phyloP scores from a whole-genome alignment of 768 basidiomycete species.

The Lanmaoa pseudosensibilis region DNA sequence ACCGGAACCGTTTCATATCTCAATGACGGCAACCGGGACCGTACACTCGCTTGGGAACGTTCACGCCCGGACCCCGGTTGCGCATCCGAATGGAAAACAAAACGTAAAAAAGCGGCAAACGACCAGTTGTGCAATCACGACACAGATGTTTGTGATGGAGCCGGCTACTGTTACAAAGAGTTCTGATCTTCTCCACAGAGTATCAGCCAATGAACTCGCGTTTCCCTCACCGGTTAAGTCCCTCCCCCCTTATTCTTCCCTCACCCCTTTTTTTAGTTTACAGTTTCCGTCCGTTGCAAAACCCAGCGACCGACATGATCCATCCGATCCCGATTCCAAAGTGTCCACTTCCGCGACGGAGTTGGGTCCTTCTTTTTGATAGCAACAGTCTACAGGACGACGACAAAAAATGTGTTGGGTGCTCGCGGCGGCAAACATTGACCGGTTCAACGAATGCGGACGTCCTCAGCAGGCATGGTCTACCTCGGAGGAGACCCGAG shows the following conservation, averaged over 20 bases:
- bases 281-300: not conserved
- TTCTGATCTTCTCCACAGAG: not conserved
- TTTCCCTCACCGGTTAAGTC: not conserved
- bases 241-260: not conserved
- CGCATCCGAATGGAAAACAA: not conserved
- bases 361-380: not conserved
- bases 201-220: not conserved
- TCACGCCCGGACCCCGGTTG: not conserved
- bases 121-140: not conserved
- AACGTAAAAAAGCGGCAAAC: not conserved
- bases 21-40: constrained; percentile 10
- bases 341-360: not conserved
- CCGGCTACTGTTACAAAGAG: not conserved
- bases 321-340: not conserved
- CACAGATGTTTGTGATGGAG: not conserved
- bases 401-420: not conserved
- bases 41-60: not conserved
- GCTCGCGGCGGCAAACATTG: not conserved
- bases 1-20: constrained; percentile 15
- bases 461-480: not conserved
- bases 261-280: not conserved
- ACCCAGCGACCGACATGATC: not conserved
- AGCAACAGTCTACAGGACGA: not conserved
- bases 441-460: not conserved
- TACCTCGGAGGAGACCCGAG: not conserved